Base-by-base conservation (phyloP, 2,329 filamentous ascomycete genomes). In the Trichoderma sp. region DNA sequence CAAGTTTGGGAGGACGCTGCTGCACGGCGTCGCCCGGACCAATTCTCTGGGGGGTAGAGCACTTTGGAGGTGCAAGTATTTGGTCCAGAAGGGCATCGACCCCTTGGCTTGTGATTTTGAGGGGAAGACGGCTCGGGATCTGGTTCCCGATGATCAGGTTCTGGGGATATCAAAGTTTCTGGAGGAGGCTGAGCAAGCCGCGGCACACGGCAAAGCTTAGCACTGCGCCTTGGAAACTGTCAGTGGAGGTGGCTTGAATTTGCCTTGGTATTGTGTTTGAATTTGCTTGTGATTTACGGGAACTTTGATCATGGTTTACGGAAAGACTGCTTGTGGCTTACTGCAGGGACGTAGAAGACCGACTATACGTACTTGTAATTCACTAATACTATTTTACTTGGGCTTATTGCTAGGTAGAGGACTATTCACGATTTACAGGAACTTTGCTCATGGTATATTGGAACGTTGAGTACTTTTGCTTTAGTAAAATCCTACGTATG, bases 71-170 rank as follows among this genome's bases (percentile, higher is more conserved):
- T 34, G 43, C 18, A 53, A 47, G 30, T 70, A 62, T 57, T n/a
- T 70, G 56, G 11, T 64, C 39, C 15, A 28, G 32, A 64, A 26
- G 24, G 58, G 60, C 11, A 32, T 56, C 32, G 60, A 70, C 51
- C 68, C 32, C 12, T n/a, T 63, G 58, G 60, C 60, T 56, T 9
- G 28, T 34, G 43, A 64, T 56, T n/a, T 21, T n/a, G 56, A 68
- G 18, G 65, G 65, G 53, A 68, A 58, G 56, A 60, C 65, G 11
- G 53, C 65, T 30, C 34, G 28, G 28, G 68, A 70, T 70, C 18
- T 62, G 57, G 30, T 32, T 57, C 7, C 32, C 51, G 26, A 9
- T 9, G 18, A 24, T 28, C 12, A 15, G n/a, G 12, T 14, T 30
- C n/a, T 6, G 47, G 4, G 14, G n/a, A 4, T 14, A 32, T 60